Base-by-base conservation (phyloP, 2,329 filamentous ascomycete genomes). In the Huntiella bhutanensis region DNA sequence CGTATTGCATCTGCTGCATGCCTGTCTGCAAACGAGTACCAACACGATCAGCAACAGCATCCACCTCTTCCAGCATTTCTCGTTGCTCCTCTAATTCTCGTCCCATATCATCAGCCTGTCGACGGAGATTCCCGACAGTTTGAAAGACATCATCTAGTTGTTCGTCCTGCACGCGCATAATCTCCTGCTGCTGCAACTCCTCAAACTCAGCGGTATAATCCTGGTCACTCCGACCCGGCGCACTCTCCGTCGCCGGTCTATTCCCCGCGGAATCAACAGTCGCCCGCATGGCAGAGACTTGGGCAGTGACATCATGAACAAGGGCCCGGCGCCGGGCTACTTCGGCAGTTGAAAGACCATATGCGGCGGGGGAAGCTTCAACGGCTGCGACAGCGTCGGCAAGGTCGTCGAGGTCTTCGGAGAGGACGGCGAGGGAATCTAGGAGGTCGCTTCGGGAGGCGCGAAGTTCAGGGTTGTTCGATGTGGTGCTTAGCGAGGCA, bases 51-150 rank as follows among this genome's bases (percentile, higher is more conserved):
- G 84, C 85, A 48, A 93, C 68, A 28, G 70, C 73, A 62, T 96
- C 88, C 36, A 92, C 81, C 45, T 82, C 78, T 52, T 91, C 79
- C 48, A 98, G 69, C 73, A 96, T 80, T 60, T 86, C 83, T 16
- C 72, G 73, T 68, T 98, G 91, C 65, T 98, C 91, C 63, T 95
- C 92, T 40, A 98, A 68, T 66, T 98, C 91, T 48, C 88, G 70
- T 1, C 91, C 88, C 88, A 98, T 98, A 55, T 86, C 83, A 62
- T 92, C 80, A 1, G 91, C 92, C 68, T 96, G 91, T 58, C 81
- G 71, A 47, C 88, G 70, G 58, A 98, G 64, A 58, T 86, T 95
- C 2, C 87, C 88, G 17, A 98, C 91, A 1, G 88, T 96, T 53
- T 79, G 75, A 59, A 92, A 94, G 41, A 98, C 88, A 12, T 82